phyloP scores from a whole-genome alignment of 495 filamentous ascomycete genomes.

The Lichina pygmaea region DNA sequence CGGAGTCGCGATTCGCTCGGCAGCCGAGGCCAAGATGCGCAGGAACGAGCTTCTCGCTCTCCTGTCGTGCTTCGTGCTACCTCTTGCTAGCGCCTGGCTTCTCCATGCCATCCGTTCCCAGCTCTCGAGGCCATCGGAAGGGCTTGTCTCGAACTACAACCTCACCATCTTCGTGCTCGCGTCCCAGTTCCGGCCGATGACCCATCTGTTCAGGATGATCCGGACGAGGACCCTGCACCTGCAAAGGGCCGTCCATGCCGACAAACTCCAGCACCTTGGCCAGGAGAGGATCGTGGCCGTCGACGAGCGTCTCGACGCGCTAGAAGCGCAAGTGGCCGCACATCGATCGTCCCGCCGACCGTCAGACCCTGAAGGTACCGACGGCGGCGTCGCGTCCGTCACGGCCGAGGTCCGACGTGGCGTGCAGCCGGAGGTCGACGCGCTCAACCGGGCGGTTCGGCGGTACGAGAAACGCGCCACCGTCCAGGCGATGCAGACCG shows the following conservation, averaged over 20 bases:
- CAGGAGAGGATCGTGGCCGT: constrained; percentile 21
- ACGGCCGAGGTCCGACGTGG: constrained; percentile 31
- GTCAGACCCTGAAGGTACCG: constrained; percentile 5
- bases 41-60: constrained; percentile 50
- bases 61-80: constrained; percentile 50
- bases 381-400: constrained; percentile 19
- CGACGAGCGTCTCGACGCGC: constrained; percentile 31
- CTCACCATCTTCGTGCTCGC: constrained; percentile 82
- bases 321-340: constrained; percentile 32
- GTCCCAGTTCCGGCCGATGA: constrained; percentile 55
- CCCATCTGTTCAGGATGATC: constrained; percentile 58
- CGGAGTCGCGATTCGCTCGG: not conserved
- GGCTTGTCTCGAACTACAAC: constrained; percentile 74
- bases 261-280: constrained; percentile 14
- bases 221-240: constrained; percentile 59
- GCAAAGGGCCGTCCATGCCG: constrained; percentile 40
- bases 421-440: constrained; percentile 63
- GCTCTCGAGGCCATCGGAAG: constrained; percentile 59
- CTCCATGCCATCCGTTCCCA: constrained; percentile 48
- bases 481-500: constrained; percentile 41
- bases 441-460: constrained; percentile 66
- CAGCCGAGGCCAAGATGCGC: constrained; percentile 27
- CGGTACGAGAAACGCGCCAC: constrained; percentile 82
- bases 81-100: constrained; percentile 49
- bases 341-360: constrained; percentile 6